These are phyloP conservation scores for Rhodomyrtus psidioides DNA, from an alignment of 441 rosid species.

Conservation along the genomic window DNA sequence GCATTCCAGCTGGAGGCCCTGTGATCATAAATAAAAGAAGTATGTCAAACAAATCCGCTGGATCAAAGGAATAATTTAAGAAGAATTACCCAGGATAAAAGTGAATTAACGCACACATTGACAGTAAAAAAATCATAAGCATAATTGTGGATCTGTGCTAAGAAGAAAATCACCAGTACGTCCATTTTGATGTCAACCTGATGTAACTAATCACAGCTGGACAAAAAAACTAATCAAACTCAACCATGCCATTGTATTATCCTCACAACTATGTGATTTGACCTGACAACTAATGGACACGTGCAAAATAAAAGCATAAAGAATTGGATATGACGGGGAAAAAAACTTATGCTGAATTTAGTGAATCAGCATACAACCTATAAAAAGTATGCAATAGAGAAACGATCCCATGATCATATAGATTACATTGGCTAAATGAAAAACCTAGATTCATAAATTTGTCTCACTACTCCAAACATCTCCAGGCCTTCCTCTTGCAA, in stretches of 20 bases:
- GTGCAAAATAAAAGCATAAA: neutral
- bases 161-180: neutral
- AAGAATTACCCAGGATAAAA: neutral
- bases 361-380: neutral
- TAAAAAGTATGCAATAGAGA: neutral
- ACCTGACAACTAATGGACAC: neutral
- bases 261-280: neutral
- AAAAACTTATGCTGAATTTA: neutral
- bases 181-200: neutral
- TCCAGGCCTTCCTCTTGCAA: neutral
- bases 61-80: neutral
- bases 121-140: neutral
- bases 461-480: neutral
- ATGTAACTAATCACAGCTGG: neutral
- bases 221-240: neutral
- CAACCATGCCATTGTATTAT: neutral
- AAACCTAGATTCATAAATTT: neutral
- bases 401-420: neutral
- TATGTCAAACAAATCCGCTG: neutral
- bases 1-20: conserved; percentile 73
- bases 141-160: neutral
- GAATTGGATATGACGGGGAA: neutral
- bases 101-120: neutral
- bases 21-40: conserved; percentile 12
- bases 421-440: neutral